A percentile compares a stretch with the other conserved stretches of the same genome.
Conservation (phyloP, 2,329 filamentous ascomycete species). For the Bipolaris gigantea region DNA sequence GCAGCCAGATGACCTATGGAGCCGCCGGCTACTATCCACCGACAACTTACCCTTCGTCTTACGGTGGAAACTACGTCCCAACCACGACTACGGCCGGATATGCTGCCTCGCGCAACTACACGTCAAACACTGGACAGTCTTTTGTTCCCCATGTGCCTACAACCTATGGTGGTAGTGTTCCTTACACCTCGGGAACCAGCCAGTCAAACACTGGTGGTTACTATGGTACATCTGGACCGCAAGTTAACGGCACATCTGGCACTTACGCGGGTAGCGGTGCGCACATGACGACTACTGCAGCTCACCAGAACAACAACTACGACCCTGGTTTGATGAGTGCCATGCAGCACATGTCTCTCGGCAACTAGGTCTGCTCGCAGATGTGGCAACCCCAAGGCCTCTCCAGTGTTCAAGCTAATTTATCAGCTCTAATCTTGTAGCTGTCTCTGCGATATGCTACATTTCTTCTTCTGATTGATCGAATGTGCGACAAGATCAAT, state of each 20-base stretch:
- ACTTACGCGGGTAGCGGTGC: slow-evolving; percentile 7
- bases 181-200: slow-evolving; percentile 10
- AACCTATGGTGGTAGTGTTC: slow-evolving; percentile 6
- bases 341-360: slow-evolving; percentile 34
- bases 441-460: neutral
- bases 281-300: slow-evolving; percentile 7
- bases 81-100: slow-evolving; percentile 20
- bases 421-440: neutral
- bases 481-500: neutral
- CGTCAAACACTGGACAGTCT: slow-evolving; percentile 18
- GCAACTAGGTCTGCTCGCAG: neutral
- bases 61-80: slow-evolving; percentile 25
- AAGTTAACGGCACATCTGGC: slow-evolving; percentile 12
- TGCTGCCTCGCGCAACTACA: slow-evolving; percentile 14
- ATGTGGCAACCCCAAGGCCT: neutral
- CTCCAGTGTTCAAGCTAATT: neutral
- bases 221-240: slow-evolving; percentile 4
- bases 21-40: slow-evolving; percentile 38
- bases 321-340: slow-evolving; percentile 20
- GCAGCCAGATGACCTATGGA: slow-evolving; percentile 39
- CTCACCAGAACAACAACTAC: slow-evolving; percentile 17
- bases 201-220: slow-evolving; percentile 9
- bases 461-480: slow-evolving; percentile 3
- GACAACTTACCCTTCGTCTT: slow-evolving; percentile 25
- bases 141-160: slow-evolving; percentile 12